Conservation (phyloP, 106 monocot species). For the Phalaenopsis equestris region DNA sequence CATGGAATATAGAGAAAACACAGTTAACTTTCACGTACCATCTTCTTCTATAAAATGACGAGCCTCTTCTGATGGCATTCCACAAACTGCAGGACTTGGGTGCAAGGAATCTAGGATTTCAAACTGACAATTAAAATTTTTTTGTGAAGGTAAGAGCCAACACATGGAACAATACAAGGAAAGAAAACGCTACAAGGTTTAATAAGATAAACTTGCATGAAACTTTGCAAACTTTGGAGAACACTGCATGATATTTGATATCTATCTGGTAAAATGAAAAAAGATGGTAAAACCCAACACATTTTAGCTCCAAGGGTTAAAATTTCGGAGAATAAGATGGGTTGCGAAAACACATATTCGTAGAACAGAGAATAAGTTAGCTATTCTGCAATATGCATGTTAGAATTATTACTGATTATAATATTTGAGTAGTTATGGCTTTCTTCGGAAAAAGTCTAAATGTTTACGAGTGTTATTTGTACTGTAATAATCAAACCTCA, state of each 20-base stretch:
- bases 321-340: too few relatives aligned
- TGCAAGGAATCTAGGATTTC: constrained; percentile 73
- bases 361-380: background rate
- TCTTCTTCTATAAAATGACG: constrained; percentile 69
- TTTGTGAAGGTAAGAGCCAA: too few relatives aligned
- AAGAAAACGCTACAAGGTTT: too few relatives aligned
- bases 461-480: background rate
- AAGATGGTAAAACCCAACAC: too few relatives aligned
- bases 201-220: too few relatives aligned
- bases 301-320: too few relatives aligned
- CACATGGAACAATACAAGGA: too few relatives aligned
- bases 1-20: background rate
- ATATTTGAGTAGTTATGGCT: background rate
- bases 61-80: constrained; percentile 67
- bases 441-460: background rate
- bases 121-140: constrained; percentile 36
- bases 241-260: too few relatives aligned
- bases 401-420: background rate
- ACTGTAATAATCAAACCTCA: constrained; percentile 44
- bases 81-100: constrained; percentile 90
- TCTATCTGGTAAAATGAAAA: too few relatives aligned
- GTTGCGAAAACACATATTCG: background rate
- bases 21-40: constrained; percentile 26
- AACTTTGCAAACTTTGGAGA: too few relatives aligned
- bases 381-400: background rate